Evolutionary conservation across 495 filamentous ascomycete genomes (phyloP).

Genomic region (Rostrohypoxylon terebratum): DNA sequence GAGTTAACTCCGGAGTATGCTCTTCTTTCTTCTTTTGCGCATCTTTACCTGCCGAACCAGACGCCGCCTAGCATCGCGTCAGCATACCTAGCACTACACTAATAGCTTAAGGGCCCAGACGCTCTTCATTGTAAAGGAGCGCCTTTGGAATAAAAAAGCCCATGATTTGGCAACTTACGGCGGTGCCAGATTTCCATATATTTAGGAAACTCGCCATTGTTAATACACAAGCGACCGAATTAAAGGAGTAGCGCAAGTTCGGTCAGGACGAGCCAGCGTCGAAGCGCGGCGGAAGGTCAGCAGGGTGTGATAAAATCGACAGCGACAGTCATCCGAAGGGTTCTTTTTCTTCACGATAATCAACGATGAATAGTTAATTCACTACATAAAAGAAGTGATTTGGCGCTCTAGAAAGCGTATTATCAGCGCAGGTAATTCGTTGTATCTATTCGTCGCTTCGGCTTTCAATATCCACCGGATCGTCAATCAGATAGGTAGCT

Average conservation of each 20-base stretch:
- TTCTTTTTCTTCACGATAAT: constrained; percentile 11
- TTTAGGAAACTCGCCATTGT: constrained; percentile 61
- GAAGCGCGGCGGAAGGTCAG: constrained; percentile 44
- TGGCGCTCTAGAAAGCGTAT: constrained; percentile 11
- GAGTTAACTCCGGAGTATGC: constrained; percentile 73
- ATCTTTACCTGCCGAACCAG: constrained; percentile 55
- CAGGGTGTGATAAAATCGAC: constrained; percentile 30
- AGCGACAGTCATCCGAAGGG: constrained; percentile 46
- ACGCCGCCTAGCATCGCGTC: constrained; percentile 48
- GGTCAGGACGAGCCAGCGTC: constrained; percentile 45
- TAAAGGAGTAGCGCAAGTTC: constrained; percentile 21
- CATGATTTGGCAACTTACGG: constrained; percentile 35
- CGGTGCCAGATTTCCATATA: constrained; percentile 56
- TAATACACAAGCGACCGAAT: constrained; percentile 2
- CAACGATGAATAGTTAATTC: constrained; percentile 9
- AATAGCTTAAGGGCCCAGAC: constrained; percentile 14
- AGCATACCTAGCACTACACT: constrained; percentile 32
- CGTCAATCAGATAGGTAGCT: constrained; percentile 19
- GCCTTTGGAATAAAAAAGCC: neutral
- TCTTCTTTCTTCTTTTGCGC: constrained; percentile 76
- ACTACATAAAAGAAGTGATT: constrained; percentile 18
- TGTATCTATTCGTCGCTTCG: constrained; percentile 14
- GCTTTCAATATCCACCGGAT: constrained; percentile 8
- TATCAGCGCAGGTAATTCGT: neutral
- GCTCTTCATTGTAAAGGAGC: neutral